A percentile compares a stretch with the other conserved stretches of the same genome.
Evolutionary conservation across 192 early-diverging fungal genomes (phyloP).

Genomic region (Backusella parvicylindrica): DNA sequence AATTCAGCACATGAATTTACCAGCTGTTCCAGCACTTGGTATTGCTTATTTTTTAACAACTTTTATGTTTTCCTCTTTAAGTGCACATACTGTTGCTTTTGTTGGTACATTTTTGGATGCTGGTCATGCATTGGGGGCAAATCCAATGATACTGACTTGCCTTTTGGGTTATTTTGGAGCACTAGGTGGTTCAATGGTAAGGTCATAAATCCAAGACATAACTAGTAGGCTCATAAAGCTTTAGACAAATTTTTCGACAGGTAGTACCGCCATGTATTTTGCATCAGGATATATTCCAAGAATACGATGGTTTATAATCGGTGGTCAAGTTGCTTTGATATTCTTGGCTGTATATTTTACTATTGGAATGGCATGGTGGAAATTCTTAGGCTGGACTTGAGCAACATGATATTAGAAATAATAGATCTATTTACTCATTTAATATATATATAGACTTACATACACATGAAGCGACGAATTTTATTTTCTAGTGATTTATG

Average conservation of each 20-base stretch:
- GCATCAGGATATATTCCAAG: constrained; percentile 58
- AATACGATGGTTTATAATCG: constrained; percentile 59
- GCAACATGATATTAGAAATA: background rate
- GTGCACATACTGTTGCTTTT: constrained; percentile 70
- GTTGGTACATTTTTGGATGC: constrained; percentile 71
- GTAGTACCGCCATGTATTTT: constrained; percentile 55
- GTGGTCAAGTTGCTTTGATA: constrained; percentile 45
- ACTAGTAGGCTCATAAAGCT: background rate
- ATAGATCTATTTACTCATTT: background rate
- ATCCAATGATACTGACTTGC: constrained; percentile 51
- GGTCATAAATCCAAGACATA: background rate
- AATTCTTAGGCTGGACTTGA: constrained; percentile 58
- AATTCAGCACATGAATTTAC: constrained; percentile 30
- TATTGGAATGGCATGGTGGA: constrained; percentile 70
- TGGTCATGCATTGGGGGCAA: constrained; percentile 54
- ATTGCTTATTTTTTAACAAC: constrained; percentile 67
- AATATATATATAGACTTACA: background rate
- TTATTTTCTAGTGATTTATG: background rate
- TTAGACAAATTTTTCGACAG: constrained; percentile 39
- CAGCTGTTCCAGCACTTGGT: constrained; percentile 44
- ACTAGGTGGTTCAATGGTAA: constrained; percentile 56
- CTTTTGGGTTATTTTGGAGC: constrained; percentile 64
- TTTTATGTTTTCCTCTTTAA: constrained; percentile 72
- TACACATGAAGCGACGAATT: background rate
- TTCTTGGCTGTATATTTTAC: constrained; percentile 56